Conservation (phyloP, 75 land plant genomes). For the Adiantum capillusveneris region DNA sequence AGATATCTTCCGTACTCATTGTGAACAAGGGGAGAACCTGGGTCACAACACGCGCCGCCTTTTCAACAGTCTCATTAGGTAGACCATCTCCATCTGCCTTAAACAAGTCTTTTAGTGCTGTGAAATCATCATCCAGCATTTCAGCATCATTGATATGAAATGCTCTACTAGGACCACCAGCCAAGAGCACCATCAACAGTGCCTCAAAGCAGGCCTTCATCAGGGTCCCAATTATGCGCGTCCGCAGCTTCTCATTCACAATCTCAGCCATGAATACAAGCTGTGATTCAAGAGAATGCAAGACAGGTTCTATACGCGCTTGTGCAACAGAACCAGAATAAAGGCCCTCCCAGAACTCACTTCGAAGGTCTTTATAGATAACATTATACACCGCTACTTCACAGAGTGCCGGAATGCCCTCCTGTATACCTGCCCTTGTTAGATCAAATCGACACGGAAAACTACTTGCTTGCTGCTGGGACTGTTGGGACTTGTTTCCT, state of each 20-base stretch:
- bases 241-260: conserved; percentile 56
- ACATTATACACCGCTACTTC: conserved; percentile 73
- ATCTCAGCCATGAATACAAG: conserved; percentile 52
- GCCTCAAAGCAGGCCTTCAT: conserved; percentile 89
- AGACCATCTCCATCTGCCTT: conserved; percentile 90
- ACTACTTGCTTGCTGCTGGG: conserved; percentile 32
- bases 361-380: conserved; percentile 63
- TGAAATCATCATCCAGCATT: conserved; percentile 80
- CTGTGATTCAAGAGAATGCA: conserved; percentile 52
- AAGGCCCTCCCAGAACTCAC: conserved; percentile 67
- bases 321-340: conserved; percentile 62
- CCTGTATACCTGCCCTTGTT: conserved; percentile 39
- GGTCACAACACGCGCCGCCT: conserved; percentile 44
- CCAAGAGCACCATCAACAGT: conserved; percentile 74
- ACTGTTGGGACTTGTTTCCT: conserved; percentile 1
- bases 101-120: conserved; percentile 57
- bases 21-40: conserved; percentile 68
- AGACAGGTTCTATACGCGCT: conserved; percentile 57
- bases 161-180: conserved; percentile 81
- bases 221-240: conserved; percentile 61
- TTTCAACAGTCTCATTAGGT: conserved; percentile 61
- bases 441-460: conserved; percentile 44
- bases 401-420: conserved; percentile 64
- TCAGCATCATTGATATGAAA: conserved; percentile 61
- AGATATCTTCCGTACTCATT: conserved; percentile 54